These are phyloP conservation scores for Leccinum rimulosum DNA, from an alignment of 768 basidiomycete species.

Conservation along the genomic window DNA sequence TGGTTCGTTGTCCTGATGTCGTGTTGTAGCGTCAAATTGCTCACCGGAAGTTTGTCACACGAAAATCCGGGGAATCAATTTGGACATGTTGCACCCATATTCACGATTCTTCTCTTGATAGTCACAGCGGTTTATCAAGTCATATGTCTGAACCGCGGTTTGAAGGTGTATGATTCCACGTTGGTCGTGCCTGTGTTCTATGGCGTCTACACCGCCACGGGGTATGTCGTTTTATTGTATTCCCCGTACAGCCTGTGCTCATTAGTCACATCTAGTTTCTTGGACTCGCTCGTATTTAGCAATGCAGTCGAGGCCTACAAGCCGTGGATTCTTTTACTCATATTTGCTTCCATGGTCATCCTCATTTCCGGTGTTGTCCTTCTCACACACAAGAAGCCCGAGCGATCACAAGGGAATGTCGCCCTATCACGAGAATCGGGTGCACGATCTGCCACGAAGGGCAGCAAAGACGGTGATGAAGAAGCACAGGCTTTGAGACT, in stretches of 20 bases:
- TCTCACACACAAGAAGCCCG: conserved; percentile 89
- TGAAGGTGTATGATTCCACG: conserved; percentile 88
- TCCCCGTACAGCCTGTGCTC: not conserved
- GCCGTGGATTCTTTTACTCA: conserved; percentile 85
- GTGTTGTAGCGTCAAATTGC: conserved; percentile 66
- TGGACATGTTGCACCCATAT: conserved; percentile 74
- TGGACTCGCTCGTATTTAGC: conserved; percentile 76
- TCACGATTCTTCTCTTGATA: conserved; percentile 60
- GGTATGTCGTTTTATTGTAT: conserved; percentile 44
- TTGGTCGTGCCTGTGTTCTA: conserved; percentile 95
- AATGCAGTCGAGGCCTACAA: conserved; percentile 83
- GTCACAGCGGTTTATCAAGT: conserved; percentile 87
- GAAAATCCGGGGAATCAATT: conserved; percentile 87
- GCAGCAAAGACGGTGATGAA: conserved; percentile 19
- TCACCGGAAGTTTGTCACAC: conserved; percentile 73
- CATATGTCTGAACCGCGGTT: conserved; percentile 84
- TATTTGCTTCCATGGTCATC: conserved; percentile 81
- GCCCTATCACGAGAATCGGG: conserved; percentile 25
- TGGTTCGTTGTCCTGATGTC: conserved; percentile 7
- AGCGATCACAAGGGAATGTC: conserved; percentile 36
- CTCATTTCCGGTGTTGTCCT: conserved; percentile 92
- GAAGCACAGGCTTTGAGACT: conserved; percentile 35
- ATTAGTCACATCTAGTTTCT: conserved; percentile 39
- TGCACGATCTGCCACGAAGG: conserved; percentile 25
- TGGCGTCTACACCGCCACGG: conserved; percentile 83